Evolutionary conservation across 1,284 basidiomycete genomes (phyloP), one percentile per base, ranked within the genome.

Genomic region (Mycena citricolor): DNA sequence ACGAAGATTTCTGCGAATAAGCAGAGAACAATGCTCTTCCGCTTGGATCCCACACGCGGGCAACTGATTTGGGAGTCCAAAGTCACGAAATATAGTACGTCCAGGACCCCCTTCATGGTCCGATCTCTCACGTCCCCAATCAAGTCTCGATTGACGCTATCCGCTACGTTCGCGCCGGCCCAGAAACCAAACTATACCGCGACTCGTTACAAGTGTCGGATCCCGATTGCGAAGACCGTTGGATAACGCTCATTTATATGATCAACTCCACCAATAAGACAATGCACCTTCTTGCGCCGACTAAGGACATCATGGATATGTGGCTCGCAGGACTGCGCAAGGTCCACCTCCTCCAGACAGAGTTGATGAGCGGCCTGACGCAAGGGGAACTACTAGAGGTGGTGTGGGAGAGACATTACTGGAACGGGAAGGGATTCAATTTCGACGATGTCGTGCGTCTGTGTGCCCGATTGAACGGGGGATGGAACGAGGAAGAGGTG

Each of bases 121-220:
- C 40, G 29, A 24, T 31, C 32, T 20, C 17, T 14, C 12, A 22
- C n/a, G 35, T 17, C 32, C 16, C 13, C 31, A 24, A 24, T 34
- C n/a, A n/a, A 91, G 93, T 97, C 37, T 84, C 88, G 2, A 85
- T 97, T 57, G 91, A 92, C 61, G 79, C 82, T 51, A 91, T 99
- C 64, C 88, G 93, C 49, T 94, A 98, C 61, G 78, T 99, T 8
- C 86, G 97, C 7, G 78, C 86, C 1, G 90, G 85, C 31, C 58
- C 77, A n/a, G 77, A 90, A 44, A 81, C 90, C 14, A 71, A 83
- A 37, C 87, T 87, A 56, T 90, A 92, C 61, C 82, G 89, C 45
- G 76, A 83, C 21, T 83, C 87, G 54, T 86, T 90, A 65, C 79
- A 84, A 54, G 68, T 83, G 37, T 33, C 37, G 8, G 67, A 81